Percentiles rank a stretch among this genome's conserved stretches.
These are phyloP conservation scores for Trichoderma breve DNA, from an alignment of 2,329 filamentous ascomycete genomes.

Conservation along the genomic window DNA sequence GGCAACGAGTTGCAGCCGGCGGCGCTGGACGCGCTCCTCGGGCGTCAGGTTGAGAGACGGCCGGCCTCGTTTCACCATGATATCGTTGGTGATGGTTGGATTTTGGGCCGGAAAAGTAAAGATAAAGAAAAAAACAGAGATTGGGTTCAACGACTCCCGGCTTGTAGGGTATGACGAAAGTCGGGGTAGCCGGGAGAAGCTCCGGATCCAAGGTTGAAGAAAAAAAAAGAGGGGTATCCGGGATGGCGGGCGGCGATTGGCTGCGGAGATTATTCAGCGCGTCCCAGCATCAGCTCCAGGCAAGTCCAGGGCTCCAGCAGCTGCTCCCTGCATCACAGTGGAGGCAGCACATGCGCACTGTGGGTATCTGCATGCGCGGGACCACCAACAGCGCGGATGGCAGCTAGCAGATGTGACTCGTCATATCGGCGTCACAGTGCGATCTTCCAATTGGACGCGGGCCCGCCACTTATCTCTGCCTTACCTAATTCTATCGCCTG, in stretches of 20 bases:
- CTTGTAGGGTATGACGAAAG: background rate
- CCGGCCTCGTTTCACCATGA: conserved; percentile 11
- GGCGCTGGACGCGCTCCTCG: conserved; percentile 11
- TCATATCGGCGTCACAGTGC: conserved; percentile 12
- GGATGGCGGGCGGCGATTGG: background rate
- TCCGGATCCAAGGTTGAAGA: background rate
- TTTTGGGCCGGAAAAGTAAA: background rate
- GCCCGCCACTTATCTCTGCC: conserved; percentile 14
- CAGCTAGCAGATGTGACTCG: conserved; percentile 15
- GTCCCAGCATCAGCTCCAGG: background rate
- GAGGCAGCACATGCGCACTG: background rate
- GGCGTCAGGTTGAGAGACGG: conserved; percentile 12
- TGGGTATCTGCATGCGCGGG: conserved; percentile 1
- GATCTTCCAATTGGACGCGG: conserved; percentile 14
- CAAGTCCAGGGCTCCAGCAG: background rate
- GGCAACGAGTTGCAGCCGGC: conserved; percentile 5
- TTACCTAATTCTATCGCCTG: conserved; percentile 17
- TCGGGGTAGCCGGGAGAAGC: background rate
- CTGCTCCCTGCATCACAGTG: background rate
- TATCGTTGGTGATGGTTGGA: background rate
- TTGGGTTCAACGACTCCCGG: background rate
- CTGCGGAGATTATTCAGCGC: background rate
- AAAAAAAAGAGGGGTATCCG: background rate
- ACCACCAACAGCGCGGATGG: background rate
- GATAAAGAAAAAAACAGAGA: background rate